Evolutionary conservation across 768 basidiomycete species (phyloP), one percentile per base, ranked within the genome.

Genomic region (Xerocomellus amylosporus): DNA sequence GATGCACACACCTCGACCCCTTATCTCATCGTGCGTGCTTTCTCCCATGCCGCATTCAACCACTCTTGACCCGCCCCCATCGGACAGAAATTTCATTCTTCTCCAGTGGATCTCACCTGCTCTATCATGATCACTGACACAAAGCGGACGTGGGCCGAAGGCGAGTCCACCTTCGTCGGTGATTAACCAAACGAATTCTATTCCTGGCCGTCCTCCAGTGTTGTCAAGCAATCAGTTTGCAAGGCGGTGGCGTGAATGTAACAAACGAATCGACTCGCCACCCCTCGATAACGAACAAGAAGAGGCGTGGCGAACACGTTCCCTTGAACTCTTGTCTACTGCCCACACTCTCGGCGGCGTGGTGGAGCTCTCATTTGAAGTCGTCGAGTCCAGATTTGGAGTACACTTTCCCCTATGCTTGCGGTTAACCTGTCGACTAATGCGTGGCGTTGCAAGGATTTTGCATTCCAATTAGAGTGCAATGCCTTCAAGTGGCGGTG

Each of bases 401-500:
- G 87, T 87, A 70, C 64, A 22, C 46, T 51, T 49, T 44, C 26
- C 49, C 51, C 40, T n/a, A 28, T 28, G 13, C n/a, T 53, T 43
- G 13, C 34, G 19, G 14, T 33, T 54, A 20, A 31, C 58, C 55
- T 50, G 36, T 20, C 42, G n/a, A 46, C 63, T 60, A 51, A 62
- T 38, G 38, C 37, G 50, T 57, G 55, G 58, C 41, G 48, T 44
- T 53, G 20, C 49, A 46, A 92, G 89, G 89, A 92, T 66, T 63
- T 87, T 24, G 79, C 86, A 5, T 77, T 89, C 53, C 77, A 80
- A 60, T 59, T 90, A 33, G 80, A 81, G 61, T 80, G 76, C 55
- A 77, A 79, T 22, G 66, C 71, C 9, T 86, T 88, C 71, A 84
- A 81, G 74, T 92, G 88, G 88, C 77, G 80, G 73, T 92, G 90